A percentile compares a stretch with the other conserved stretches of the same genome.
Evolutionary conservation across 345 rosid species (phyloP).

Genomic region (Murraya paniculata): DNA sequence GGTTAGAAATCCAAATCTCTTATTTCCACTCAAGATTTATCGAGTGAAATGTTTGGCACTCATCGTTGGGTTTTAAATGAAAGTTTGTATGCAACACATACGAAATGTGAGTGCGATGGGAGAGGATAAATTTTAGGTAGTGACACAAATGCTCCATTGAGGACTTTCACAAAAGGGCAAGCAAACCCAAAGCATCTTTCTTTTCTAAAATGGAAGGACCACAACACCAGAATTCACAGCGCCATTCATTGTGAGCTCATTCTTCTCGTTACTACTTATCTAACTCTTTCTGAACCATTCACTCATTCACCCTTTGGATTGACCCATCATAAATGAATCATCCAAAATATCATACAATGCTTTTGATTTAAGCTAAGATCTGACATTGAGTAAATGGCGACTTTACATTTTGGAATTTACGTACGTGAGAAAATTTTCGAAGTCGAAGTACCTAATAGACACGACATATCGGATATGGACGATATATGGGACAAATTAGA

Average conservation of each 20-base stretch:
- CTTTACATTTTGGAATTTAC: background rate
- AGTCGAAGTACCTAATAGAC: background rate
- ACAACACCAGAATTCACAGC: constrained; percentile 19
- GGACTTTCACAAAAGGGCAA: constrained; percentile 17
- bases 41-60: too few species aligned
- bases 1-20: too few species aligned
- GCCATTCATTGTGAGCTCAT: constrained; percentile 31
- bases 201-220: constrained; percentile 28
- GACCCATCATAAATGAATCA: constrained; percentile 12
- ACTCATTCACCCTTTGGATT: constrained; percentile 9
- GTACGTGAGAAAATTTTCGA: background rate
- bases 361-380: background rate
- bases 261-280: constrained; percentile 15
- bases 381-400: background rate
- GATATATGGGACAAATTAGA: background rate
- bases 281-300: constrained; percentile 23
- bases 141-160: constrained; percentile 13
- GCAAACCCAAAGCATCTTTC: background rate
- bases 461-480: background rate
- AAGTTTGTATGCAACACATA: background rate
- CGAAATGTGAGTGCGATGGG: background rate
- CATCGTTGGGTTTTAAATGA: too few species aligned
- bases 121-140: background rate
- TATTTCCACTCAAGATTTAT: too few species aligned
- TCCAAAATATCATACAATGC: background rate